Evolutionary conservation across 257 asterid genomes (phyloP).

Genomic region (Knoxia roxburghii): DNA sequence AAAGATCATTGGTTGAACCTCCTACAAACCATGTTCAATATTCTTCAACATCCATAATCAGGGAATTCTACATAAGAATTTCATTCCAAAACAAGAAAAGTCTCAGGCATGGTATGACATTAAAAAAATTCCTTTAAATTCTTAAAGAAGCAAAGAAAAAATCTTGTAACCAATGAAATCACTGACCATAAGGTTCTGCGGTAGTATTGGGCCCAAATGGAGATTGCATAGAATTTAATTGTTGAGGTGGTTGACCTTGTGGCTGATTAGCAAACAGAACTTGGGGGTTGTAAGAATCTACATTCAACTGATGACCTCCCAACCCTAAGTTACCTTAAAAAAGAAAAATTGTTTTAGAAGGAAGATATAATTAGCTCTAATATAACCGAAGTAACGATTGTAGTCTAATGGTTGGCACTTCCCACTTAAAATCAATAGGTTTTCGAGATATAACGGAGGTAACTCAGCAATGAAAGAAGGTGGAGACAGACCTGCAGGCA

Average conservation of each 20-base stretch:
- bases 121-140: not conserved
- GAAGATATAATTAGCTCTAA: too few species aligned
- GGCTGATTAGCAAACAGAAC: slow-evolving; percentile 6
- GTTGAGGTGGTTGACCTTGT: slow-evolving; percentile 8
- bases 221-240: not conserved
- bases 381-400: too few species aligned
- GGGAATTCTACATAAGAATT: not conserved
- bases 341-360: not conserved
- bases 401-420: too few species aligned
- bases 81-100: not conserved
- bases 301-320: too few species aligned
- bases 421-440: too few species aligned
- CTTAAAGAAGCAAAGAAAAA: not conserved
- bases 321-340: slow-evolving; percentile 3
- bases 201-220: not conserved
- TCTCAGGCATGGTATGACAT: too few species aligned
- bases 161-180: not conserved
- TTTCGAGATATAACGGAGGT: too few species aligned
- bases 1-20: not conserved
- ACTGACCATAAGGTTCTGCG: slow-evolving; percentile 22
- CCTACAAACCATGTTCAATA: not conserved
- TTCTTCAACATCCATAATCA: not conserved
- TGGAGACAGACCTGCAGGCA: too few species aligned
- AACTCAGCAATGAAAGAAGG: too few species aligned
- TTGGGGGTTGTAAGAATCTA: too few species aligned